Base-by-base conservation (phyloP, 2,329 filamentous ascomycete genomes). In the Pseudogymnoascus sp. region DNA sequence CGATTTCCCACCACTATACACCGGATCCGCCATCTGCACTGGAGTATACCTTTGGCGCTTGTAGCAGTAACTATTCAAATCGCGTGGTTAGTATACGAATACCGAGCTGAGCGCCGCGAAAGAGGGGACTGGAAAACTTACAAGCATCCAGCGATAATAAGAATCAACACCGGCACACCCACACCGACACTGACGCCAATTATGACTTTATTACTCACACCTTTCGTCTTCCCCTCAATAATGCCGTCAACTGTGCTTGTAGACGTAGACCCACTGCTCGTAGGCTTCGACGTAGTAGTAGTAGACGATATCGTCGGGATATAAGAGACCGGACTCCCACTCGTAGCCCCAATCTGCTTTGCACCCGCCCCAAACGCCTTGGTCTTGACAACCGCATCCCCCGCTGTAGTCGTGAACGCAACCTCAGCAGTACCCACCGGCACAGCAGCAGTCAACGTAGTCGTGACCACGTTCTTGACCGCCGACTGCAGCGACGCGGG, bases 401-500 rank as follows among this genome's bases (percentile, higher is more conserved):
- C 68, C 0, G 72, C 76, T 4, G 76, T 75, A 2, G 69, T 69
- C 0, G 80, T 79, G 67, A 79, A 83, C 0, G 75, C 28, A 28
- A 7, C 77, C 0, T 77, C 72, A 0, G 72, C 66, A 0, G 69
- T 70, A 0, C 80, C 78, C 0, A 75, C 73, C 0, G 76, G 69
- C 2, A 83, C 72, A 1, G 77, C 70, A 0, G 79, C 78, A 1
- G 77, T 73, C 1, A 78, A 68, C 0, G 79, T 82, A 0, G 75
- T 79, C 0, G 71, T 75, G 0, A 73, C 74, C 1, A 72, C 73
- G 14, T 76, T 76, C 1, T 74, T 74, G 0, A 68, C 69, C 1
- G 81, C 80, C 13, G 71, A 77, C 68, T 83, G 82, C 13, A 80
- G 73, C 0, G 80, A 82, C 0, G 71, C 77, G 0, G 84, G 83